Base-by-base conservation (phyloP, 768 basidiomycete genomes). In the Piloderma croceum region DNA sequence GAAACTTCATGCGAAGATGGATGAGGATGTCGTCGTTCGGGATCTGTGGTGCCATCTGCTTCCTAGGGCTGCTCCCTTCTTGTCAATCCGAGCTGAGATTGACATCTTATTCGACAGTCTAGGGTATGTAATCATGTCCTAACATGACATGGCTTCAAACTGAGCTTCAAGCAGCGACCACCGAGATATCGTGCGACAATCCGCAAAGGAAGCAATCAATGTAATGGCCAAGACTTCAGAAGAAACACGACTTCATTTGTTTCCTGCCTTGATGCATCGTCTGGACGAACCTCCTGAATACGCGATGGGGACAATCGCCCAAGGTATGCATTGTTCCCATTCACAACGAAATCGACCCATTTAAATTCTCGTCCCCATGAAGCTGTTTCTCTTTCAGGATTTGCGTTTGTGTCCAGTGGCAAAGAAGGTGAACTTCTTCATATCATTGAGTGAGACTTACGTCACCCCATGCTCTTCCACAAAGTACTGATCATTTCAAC, bases 181-280 rank as follows among this genome's bases (percentile, higher is more conserved):
- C 11, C 39, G 31, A 25, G 37, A 34, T 15, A 37, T 25, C 25
- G 39, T 52, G 20, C 45, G 41, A 23, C 27, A 47, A 36, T 42
- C 49, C 17, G 51, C 49, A 11, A 32, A 25, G n/a, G 45, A 41
- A 18, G 46, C 46, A 36, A 39, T 50, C 24, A 39, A 15, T 11
- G 23, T 39, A 19, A 47, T 52, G 51, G 48, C 46, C 15, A 52
- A 42, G 37, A 42, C 45, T 3, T 52, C 51, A 31, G 48, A 52
- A 27, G 33, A 23, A 24, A 44, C 48, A 12, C 42, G 51, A 19
- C 24, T 21, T 35, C 32, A 47, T 21, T 29, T 52, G 25, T 52
- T 45, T 36, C 48, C 45, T 27, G 27, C 46, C 11, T 38, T 52
- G 20, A 31, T 44, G 31, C 41, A 42, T 24, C 39, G 31, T 17